These are phyloP conservation scores for Coriolopsis trogii DNA, from an alignment of 1,284 basidiomycete genomes.

Conservation along the genomic window DNA sequence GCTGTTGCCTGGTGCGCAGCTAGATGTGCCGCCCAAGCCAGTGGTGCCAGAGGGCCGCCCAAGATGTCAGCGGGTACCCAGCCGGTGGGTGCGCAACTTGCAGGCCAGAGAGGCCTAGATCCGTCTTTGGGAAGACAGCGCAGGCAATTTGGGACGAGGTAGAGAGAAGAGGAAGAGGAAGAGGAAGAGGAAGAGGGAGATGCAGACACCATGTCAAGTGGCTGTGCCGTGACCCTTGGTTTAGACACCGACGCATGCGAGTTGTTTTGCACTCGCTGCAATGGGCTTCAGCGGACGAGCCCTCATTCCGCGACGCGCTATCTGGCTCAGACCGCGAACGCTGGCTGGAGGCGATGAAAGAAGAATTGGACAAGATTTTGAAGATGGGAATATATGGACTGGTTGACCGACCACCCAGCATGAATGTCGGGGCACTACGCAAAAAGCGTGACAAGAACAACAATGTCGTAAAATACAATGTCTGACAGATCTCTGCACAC, in stretches of 20 bases:
- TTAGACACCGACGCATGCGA: neutral
- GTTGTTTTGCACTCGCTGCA: constrained; percentile 3
- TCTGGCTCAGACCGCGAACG: constrained; percentile 6
- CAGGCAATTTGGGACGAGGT: too few species aligned
- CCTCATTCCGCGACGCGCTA: constrained; percentile 21
- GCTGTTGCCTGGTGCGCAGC: constrained; percentile 1
- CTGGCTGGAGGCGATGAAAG: constrained; percentile 15
- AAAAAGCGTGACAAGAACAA: constrained; percentile 35
- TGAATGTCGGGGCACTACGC: constrained; percentile 11
- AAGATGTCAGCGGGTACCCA: neutral
- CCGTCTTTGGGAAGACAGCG: constrained; percentile 1
- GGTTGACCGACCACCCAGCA: constrained; percentile 20
- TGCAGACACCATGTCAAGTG: constrained; percentile 7
- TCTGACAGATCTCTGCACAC: constrained; percentile 39
- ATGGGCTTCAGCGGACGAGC: constrained; percentile 9
- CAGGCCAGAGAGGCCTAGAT: constrained; percentile 8
- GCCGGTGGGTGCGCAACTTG: constrained; percentile 4
- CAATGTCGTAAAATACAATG: constrained; percentile 36
- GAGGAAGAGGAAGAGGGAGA: constrained; percentile 35
- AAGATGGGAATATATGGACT: constrained; percentile 33
- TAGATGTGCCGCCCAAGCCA: neutral
- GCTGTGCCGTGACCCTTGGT: neutral
- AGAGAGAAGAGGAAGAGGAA: constrained; percentile 1
- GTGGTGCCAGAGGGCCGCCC: neutral
- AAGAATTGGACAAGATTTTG: constrained; percentile 15